Percentiles rank a stretch among this genome's conserved stretches.
Conservation (phyloP, 805 yeast species). For the Zygotorulaspora sp. region DNA sequence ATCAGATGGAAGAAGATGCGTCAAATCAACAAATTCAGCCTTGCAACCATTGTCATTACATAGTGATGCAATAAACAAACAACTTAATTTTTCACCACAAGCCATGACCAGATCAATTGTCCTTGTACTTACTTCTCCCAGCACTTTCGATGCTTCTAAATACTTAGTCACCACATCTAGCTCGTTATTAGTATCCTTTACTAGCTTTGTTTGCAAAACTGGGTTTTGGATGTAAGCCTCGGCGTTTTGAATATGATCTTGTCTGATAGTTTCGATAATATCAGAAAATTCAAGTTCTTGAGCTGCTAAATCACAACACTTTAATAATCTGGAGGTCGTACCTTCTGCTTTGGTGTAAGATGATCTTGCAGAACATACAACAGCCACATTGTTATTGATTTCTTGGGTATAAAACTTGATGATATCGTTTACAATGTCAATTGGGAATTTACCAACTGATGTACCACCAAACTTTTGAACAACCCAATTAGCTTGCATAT, state of each 20-base stretch:
- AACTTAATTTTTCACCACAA: constrained; percentile 88
- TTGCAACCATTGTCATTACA: constrained; percentile 78
- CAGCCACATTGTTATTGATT: constrained; percentile 63
- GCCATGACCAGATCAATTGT: constrained; percentile 89
- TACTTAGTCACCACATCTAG: constrained; percentile 63
- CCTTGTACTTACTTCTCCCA: constrained; percentile 86
- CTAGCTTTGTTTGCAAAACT: constrained; percentile 48
- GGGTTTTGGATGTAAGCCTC: constrained; percentile 42
- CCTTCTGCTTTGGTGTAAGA: constrained; percentile 90
- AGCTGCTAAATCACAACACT: constrained; percentile 77
- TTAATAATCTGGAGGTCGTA: constrained; percentile 80
- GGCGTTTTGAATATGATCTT: constrained; percentile 79
- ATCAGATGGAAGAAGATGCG: constrained; percentile 63
- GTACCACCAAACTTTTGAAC: constrained; percentile 98
- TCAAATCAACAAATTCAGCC: constrained; percentile 75
- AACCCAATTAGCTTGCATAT: constrained; percentile 48
- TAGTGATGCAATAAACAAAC: constrained; percentile 81
- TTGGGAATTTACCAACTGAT: constrained; percentile 91
- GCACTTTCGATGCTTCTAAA: constrained; percentile 79
- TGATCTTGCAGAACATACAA: constrained; percentile 94
- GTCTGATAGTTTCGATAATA: constrained; percentile 61
- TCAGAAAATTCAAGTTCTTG: constrained; percentile 53
- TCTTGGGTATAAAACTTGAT: constrained; percentile 57
- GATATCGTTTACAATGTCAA: constrained; percentile 77
- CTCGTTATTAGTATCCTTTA: constrained; percentile 58